These are phyloP conservation scores for Amylostereum chailletii DNA, from an alignment of 1,284 basidiomycete genomes.

Conservation along the genomic window DNA sequence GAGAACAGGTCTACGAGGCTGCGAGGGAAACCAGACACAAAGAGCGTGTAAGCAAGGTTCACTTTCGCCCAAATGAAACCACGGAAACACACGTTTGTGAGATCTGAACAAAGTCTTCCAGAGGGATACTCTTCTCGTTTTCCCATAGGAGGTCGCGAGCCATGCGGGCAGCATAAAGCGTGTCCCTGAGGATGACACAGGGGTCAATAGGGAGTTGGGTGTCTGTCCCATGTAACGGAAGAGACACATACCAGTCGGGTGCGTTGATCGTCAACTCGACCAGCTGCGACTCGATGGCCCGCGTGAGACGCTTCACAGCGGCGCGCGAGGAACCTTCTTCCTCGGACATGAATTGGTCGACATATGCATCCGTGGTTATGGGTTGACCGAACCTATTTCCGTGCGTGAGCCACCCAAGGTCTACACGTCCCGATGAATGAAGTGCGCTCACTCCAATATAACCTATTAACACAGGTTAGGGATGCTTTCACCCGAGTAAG, in stretches of 20 bases:
- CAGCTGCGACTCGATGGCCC: constrained; percentile 63
- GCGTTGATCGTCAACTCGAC: constrained; percentile 81
- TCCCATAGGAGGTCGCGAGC: constrained; percentile 87
- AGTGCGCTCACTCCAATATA: constrained; percentile 51
- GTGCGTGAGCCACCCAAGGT: background rate
- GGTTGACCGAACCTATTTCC: constrained; percentile 67
- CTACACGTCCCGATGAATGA: constrained; percentile 1
- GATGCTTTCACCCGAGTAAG: constrained; percentile 4
- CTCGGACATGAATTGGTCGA: constrained; percentile 67
- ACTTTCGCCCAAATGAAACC: background rate
- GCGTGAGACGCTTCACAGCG: constrained; percentile 85
- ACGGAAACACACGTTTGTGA: constrained; percentile 72
- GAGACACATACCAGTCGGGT: constrained; percentile 71
- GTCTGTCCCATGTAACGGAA: background rate
- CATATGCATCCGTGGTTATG: constrained; percentile 69
- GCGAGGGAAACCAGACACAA: constrained; percentile 7
- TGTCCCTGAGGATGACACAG: constrained; percentile 53
- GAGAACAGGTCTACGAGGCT: constrained; percentile 80
- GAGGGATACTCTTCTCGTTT: constrained; percentile 60
- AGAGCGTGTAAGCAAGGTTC: background rate
- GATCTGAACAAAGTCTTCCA: constrained; percentile 73
- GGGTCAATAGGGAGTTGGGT: background rate
- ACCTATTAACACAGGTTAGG: constrained; percentile 32
- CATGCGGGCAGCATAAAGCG: constrained; percentile 79
- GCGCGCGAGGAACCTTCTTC: constrained; percentile 62